phyloP scores from a whole-genome alignment of 768 basidiomycete genomes.

The Peribolospora kevripleyi region DNA sequence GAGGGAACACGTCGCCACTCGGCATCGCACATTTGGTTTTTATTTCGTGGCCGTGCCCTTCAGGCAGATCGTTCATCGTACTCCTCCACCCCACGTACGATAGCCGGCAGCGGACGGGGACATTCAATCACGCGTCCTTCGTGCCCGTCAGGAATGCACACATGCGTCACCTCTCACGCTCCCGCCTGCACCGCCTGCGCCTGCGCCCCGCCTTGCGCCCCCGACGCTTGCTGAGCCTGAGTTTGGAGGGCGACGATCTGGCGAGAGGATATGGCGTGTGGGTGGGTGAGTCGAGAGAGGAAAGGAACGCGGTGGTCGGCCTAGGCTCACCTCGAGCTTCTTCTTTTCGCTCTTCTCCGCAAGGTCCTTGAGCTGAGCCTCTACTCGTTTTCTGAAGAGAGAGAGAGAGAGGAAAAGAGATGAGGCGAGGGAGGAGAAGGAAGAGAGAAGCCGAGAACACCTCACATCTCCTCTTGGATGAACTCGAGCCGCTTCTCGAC shows the following conservation, averaged over 20 bases:
- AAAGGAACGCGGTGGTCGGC: background rate
- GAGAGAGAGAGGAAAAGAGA: constrained; percentile 5
- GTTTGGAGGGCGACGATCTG: constrained; percentile 10
- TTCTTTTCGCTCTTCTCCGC: constrained; percentile 54
- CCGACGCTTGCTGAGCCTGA: constrained; percentile 2
- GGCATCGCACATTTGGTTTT: too few species aligned
- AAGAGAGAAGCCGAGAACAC: constrained; percentile 2
- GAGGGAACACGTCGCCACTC: too few species aligned
- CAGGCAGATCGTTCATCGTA: too few species aligned
- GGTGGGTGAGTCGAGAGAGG: background rate
- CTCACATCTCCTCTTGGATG: constrained; percentile 68
- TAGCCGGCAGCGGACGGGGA: too few species aligned
- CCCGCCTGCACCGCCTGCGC: too few species aligned
- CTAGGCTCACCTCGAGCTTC: constrained; percentile 42
- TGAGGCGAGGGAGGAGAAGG: background rate
- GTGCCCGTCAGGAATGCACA: too few species aligned
- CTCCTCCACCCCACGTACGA: too few species aligned
- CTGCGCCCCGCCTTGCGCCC: too few species aligned
- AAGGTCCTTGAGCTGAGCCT: constrained; percentile 54
- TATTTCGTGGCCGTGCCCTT: too few species aligned
- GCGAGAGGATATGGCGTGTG: background rate
- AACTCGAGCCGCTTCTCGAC: constrained; percentile 76
- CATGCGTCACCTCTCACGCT: too few species aligned
- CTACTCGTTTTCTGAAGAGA: constrained; percentile 41
- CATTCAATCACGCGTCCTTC: too few species aligned